phyloP scores from a whole-genome alignment of 139 green algal genomes.

The Chlorella sp. region DNA sequence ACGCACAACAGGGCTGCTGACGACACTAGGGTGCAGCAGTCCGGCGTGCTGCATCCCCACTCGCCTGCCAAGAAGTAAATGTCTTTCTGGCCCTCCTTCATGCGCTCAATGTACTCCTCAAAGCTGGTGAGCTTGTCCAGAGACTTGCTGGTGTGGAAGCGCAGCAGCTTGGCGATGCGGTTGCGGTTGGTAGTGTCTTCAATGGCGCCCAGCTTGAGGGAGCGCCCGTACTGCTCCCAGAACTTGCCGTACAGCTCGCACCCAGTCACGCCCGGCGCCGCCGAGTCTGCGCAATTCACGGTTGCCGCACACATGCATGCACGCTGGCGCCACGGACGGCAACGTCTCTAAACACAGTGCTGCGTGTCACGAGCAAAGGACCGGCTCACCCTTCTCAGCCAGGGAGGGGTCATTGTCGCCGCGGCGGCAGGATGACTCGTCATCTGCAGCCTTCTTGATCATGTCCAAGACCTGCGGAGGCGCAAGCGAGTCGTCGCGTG shows the following conservation, averaged over 20 bases:
- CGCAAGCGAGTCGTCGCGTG: background rate
- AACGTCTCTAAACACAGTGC: too few species aligned
- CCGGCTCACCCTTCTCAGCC: background rate
- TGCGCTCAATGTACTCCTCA: constrained; percentile 83
- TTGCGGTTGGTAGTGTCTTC: constrained; percentile 71
- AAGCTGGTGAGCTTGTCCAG: constrained; percentile 67
- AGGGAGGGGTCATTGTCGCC: constrained; percentile 10
- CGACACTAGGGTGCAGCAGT: background rate
- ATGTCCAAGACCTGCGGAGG: constrained; percentile 82
- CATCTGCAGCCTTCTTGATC: constrained; percentile 83
- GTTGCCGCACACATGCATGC: too few species aligned
- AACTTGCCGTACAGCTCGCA: constrained; percentile 79
- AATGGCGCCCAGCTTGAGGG: constrained; percentile 96
- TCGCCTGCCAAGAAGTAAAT: constrained; percentile 93
- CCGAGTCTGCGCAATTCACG: background rate
- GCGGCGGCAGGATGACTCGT: constrained; percentile 55
- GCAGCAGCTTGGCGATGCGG: constrained; percentile 60
- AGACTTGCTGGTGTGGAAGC: constrained; percentile 74
- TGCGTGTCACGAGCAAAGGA: background rate
- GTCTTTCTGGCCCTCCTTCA: constrained; percentile 90
- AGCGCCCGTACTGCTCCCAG: constrained; percentile 84
- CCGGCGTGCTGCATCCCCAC: background rate
- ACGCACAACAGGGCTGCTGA: background rate
- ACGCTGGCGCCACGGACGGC: too few species aligned
- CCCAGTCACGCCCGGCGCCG: background rate